Base-by-base conservation (phyloP, 2,329 filamentous ascomycete species). In the Magnaporthales sp. region DNA sequence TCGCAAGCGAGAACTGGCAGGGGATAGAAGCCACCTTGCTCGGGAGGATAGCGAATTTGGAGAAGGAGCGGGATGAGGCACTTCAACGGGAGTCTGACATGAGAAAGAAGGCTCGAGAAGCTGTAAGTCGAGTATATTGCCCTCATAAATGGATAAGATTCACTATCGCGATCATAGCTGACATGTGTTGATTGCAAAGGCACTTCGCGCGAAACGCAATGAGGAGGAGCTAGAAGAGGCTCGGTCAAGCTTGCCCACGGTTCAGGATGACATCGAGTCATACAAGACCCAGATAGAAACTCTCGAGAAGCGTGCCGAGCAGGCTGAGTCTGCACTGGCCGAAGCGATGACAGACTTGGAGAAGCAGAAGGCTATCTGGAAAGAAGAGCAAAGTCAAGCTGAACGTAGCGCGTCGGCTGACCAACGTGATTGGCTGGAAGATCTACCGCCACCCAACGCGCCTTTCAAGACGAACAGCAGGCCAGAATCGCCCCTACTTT, bases 1-100 rank as follows among this genome's bases (percentile, higher is more conserved):
- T 96, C 66, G 95, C 95, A 1, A 95, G 92, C 71, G 92, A 96
- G 74, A 99, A 99, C 72, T 99, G 96, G 95, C 93, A 97, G 74
- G 92, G 93, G 0, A 96, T 99, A 69, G 94, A 99, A 77, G 87
- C 91, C 10, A 96, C 91, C 2, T 79, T 99, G 32, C 85, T 94
- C 64, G 87, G 91, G 26, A 87, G 93, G 67, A 84, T 95, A 11
- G 84, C 89, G 4, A 89, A 82, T 64, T 81, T 98, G 10, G 95
- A 99, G 76, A 95, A 91, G 74, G 96, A 99, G 76, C 87, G 92
- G 67, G 93, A 98, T 73, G 95, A 99, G 73, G 86, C 91, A 9
- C 83, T 88, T 64, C 89, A 89, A 71, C 88, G 92, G 67, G 95
- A 99, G 78, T 89, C 87, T 5, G 95, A 98, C 54, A 86, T 96